Base-by-base conservation (phyloP, 768 basidiomycete genomes). In the Lentinula sp. region DNA sequence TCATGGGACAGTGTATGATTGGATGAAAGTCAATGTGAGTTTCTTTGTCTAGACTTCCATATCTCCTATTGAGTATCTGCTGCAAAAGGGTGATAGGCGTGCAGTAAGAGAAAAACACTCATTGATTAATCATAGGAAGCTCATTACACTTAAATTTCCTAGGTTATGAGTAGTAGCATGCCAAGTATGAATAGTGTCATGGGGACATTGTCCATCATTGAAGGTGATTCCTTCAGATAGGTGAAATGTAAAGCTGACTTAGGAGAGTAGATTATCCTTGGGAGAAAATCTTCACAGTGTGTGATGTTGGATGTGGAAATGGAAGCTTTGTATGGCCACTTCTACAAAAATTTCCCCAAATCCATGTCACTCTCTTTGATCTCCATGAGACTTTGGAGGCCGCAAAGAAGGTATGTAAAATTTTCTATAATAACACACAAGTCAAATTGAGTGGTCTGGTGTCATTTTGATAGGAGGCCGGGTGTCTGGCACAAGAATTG, bases 241-340 rank as follows among this genome's bases (percentile, higher is more conserved):
- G 28, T 28, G 28, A 28, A 28, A 28, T 28, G 28, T 28, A 28
- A 28, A 28, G 1, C 28, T 28, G 28, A 28, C 28, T 28, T 28
- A 0, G 28, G 28, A 28, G 28, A 28, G 4, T 3, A 28, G 28
- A 3, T 28, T 28, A 28, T 56, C 72, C 76, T 8, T 77, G 76
- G 53, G 62, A 60, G 12, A 65, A 63, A 33, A 16, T 12, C 53
- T 67, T 69, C 0, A 67, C 67, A 4, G 59, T 75, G 4, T 72
- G 74, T 18, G 75, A 76, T 54, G 66, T 76, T 3, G 75, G 74
- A 12, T 72, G 74, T 51, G 69, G 74, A 7, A 66, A 71, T 15
- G 75, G 75, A 7, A 62, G 67, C 13, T 68, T 71, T 36, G 64
- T 70, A 28, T 60, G 76, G n/a, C 66, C 68, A 2, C 66, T 77